Conservation (phyloP, 2,329 filamentous ascomycete species). For the Huntiella decipiens region DNA sequence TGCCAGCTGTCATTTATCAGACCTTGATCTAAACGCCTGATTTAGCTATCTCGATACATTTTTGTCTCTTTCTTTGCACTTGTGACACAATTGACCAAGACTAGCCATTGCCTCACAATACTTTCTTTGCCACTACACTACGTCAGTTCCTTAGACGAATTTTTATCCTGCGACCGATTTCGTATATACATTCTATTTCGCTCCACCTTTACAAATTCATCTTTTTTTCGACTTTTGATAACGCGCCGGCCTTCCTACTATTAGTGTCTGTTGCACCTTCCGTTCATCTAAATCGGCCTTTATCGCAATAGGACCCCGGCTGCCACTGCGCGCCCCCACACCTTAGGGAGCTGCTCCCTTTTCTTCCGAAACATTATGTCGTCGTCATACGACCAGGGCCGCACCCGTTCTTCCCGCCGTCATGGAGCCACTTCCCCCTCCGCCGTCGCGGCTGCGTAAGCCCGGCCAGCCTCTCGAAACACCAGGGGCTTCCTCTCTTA, state of each 20-base stretch:
- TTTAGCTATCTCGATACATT: too few species aligned
- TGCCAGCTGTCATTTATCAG: too few species aligned
- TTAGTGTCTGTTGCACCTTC: background rate
- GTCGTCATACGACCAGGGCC: conserved; percentile 11
- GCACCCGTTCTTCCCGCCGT: conserved; percentile 11
- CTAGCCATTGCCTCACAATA: too few species aligned
- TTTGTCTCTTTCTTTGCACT: too few species aligned
- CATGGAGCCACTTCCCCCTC: conserved; percentile 11
- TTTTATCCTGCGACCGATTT: background rate
- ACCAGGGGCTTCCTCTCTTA: background rate
- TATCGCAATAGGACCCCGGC: conserved; percentile 3
- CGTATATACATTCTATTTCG: background rate
- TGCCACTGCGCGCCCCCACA: conserved; percentile 8
- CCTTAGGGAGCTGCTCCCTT: conserved; percentile 7
- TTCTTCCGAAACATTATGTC: conserved; percentile 10
- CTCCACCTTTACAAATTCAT: background rate
- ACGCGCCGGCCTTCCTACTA: background rate
- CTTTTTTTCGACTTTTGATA: background rate
- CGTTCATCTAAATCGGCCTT: conserved; percentile 1
- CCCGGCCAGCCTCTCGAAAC: conserved; percentile 10
- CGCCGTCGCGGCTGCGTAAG: conserved; percentile 12
- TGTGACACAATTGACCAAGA: too few species aligned
- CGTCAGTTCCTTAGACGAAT: too few species aligned
- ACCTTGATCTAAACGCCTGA: too few species aligned
- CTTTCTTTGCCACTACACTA: too few species aligned